Conservation (phyloP, 2,329 filamentous ascomycete genomes). For the Apiospora arundinis region DNA sequence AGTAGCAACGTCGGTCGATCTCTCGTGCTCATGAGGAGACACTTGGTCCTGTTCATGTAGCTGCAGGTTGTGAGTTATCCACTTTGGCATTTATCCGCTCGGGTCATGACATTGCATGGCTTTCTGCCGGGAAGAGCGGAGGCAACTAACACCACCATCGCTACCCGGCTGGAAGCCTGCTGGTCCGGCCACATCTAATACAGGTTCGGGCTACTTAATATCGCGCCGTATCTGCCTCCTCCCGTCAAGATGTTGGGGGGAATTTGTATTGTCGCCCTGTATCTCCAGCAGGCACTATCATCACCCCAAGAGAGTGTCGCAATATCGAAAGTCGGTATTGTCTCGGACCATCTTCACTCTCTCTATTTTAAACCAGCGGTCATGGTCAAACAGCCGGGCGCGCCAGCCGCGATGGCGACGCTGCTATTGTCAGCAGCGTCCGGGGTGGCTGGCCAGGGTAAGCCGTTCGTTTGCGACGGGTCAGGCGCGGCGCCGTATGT, state of each 20-base stretch:
- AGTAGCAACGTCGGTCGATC: background rate
- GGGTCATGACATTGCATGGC: background rate
- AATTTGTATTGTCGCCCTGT: background rate
- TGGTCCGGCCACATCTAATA: too few relatives aligned
- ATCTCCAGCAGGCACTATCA: background rate
- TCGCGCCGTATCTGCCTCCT: background rate
- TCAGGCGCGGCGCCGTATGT: slow-evolving; percentile 10
- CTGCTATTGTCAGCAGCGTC: slow-evolving; percentile 5
- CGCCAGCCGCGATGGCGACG: background rate
- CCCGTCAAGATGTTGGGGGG: background rate
- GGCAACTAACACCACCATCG: background rate
- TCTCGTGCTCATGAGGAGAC: background rate
- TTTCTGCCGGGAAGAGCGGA: background rate
- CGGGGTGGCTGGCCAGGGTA: background rate
- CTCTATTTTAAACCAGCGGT: background rate
- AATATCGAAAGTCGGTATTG: background rate
- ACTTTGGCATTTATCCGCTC: slow-evolving; percentile 2
- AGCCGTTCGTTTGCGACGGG: slow-evolving; percentile 19
- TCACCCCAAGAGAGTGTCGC: background rate
- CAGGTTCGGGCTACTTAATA: background rate
- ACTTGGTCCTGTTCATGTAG: background rate
- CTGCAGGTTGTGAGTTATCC: background rate
- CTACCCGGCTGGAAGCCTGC: background rate
- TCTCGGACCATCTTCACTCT: background rate
- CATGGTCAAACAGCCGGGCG: background rate